Percentiles rank a stretch among this genome's conserved stretches.
phyloP scores from a whole-genome alignment of 768 basidiomycete species.

The Russula virescens region DNA sequence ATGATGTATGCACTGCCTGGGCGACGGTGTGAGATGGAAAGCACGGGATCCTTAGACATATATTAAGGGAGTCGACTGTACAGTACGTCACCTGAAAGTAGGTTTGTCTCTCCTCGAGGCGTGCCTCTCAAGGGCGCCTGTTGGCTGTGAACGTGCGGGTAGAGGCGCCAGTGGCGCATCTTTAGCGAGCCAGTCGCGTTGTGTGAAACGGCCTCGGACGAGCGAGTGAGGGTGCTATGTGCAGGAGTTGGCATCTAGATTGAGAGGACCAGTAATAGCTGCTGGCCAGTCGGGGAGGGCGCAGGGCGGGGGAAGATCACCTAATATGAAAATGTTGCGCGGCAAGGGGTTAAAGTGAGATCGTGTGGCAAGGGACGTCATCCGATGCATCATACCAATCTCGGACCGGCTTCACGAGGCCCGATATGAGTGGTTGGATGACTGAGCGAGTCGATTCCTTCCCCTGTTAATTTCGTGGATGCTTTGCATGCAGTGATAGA shows the following conservation, averaged over 20 bases:
- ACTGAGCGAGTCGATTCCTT: neutral
- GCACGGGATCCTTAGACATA: no score
- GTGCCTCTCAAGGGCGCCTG: neutral
- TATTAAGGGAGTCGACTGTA: no score
- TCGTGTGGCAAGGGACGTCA: neutral
- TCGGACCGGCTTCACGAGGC: neutral
- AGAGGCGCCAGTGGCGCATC: neutral
- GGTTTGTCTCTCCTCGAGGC: constrained; percentile 2
- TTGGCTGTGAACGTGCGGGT: constrained; percentile 3
- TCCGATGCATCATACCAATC: neutral
- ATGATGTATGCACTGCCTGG: no score
- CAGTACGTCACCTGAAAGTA: neutral
- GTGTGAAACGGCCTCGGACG: neutral
- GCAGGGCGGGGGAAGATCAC: neutral
- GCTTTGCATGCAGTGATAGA: no score
- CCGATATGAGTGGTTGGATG: neutral
- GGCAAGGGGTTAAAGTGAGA: neutral
- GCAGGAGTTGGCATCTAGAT: neutral
- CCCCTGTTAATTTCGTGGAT: no score
- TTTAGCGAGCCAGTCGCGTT: neutral
- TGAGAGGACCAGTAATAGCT: neutral
- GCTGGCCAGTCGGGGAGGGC: neutral
- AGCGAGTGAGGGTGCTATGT: neutral
- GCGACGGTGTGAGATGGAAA: no score
- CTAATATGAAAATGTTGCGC: constrained; percentile 9